Evolutionary conservation across 768 basidiomycete species (phyloP), one percentile per base, ranked within the genome.

Genomic region (Serendipita sp.): DNA sequence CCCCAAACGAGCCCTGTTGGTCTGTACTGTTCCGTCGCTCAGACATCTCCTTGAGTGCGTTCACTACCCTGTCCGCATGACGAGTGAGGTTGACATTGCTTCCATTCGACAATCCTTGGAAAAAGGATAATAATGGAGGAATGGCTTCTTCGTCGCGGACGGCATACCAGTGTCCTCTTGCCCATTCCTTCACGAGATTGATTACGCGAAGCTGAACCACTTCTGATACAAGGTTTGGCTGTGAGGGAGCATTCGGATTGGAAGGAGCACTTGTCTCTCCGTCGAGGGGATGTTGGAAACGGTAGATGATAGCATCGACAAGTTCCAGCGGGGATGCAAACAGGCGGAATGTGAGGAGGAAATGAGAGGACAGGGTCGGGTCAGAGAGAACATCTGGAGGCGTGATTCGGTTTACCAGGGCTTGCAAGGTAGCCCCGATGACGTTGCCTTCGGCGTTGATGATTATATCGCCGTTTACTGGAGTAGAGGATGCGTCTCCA

Each of bases 361-460:
- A 98, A 35, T 93, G 87, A 3, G 86, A 83, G 13, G 86, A 81
- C 73, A 97, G 94, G 0, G 85, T 83, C 16, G 88, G 78, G 70
- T 97, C 94, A 64, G 92, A 91, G 48, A 93, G 82, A 65, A 85
- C 86, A 71, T 92, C 92, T 71, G 96, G 91, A 3, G 94, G 92
- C 18, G 95, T 95, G 86, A 98, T 88, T 76, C 92, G 93, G 76
- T 95, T 93, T n/a, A 98, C 87, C 47, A 99, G 78, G 1, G 86
- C 93, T 16, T 80, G 80, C 67, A 99, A 78, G 3, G 92, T 92
- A 1, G 92, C 96, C 28, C 92, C 94, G 8, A 93, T 88, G 18
- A 98, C 83, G 68, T 84, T 82, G 2, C 93, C 94, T 11, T 98
- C 93, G 51, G 80, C 80, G 72, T 94, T 96, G 78, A 92, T 93